Conservation (phyloP, 2,329 filamentous ascomycete genomes). For the Tolypocladium cylindrosporum region DNA sequence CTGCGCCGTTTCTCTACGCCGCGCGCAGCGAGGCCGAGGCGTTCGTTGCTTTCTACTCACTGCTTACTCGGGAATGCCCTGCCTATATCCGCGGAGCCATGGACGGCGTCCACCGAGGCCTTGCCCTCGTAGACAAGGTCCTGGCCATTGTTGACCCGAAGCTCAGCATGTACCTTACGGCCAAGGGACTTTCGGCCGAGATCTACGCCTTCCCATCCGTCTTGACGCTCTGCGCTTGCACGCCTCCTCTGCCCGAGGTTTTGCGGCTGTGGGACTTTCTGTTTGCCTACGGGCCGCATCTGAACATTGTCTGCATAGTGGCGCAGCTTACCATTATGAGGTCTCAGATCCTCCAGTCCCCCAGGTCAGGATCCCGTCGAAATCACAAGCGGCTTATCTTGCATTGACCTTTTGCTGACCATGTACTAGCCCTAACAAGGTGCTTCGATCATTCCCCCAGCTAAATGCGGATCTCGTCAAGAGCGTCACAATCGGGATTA, state of each 20-base stretch:
- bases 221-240: constrained; percentile 89
- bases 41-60: constrained; percentile 79
- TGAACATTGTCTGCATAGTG: constrained; percentile 95
- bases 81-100: constrained; percentile 93
- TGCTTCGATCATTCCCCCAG: constrained; percentile 78
- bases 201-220: constrained; percentile 96
- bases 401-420: constrained; percentile 8
- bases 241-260: constrained; percentile 87
- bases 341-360: constrained; percentile 70
- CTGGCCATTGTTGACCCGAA: constrained; percentile 86
- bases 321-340: constrained; percentile 86
- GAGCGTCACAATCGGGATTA: constrained; percentile 72
- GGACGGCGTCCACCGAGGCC: constrained; percentile 90
- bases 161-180: constrained; percentile 71
- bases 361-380: constrained; percentile 48
- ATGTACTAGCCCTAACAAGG: constrained; percentile 70
- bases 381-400: no score
- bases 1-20: constrained; percentile 89
- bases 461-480: constrained; percentile 79
- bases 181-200: constrained; percentile 82
- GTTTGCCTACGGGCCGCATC: constrained; percentile 87
- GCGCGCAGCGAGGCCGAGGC: constrained; percentile 92
- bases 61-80: constrained; percentile 80
- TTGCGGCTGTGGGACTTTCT: constrained; percentile 93
- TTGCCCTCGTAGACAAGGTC: constrained; percentile 86